Evolutionary conservation across 2,329 filamentous ascomycete species (phyloP), one percentile per base, ranked within the genome.

Genomic region (Trichoderma sp.): DNA sequence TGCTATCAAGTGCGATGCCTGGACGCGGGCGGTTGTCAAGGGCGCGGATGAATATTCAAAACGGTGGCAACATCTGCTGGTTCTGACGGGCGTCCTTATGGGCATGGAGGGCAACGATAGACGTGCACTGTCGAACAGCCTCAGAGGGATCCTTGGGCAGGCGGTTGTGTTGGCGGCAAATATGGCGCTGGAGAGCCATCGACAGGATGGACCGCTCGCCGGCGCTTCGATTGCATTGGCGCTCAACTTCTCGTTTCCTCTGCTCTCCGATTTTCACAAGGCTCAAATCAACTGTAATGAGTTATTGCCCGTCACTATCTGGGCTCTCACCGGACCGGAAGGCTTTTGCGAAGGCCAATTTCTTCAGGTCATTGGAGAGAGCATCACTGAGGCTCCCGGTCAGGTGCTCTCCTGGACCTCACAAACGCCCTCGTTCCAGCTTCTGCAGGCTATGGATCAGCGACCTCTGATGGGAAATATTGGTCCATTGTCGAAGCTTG

Each of bases 61-160:
- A 31, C 87, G 94, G 80, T 98, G 95, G 95, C 92, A 95, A 83
- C 95, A 98, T 83, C 84, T 95, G 35, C 86, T 98, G n/a, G 89
- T 95, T 6, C 89, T 98, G 9, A 92, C 92, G 0, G 95, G 95
- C 3, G 86, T 97, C 27, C 84, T 98, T 75, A 89, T 96, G 81
- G 95, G 94, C 9, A 92, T 95, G 81, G 93, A 93, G 78, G 87
- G 89, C 18, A 88, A 90, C 76, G 89, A 92, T 56, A 85, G 91
- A 63, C 88, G 89, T 75, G 89, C 90, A n/a, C 83, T 95, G n/a
- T 90, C 92, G 6, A 84, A 87, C 38, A 84, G 88, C 68, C 87
- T 96, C 82, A 88, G 92, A 63, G 89, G 86, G 41, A 94, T 90
- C 59, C 86, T 97, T 0, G 93, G 96, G 81, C 87, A 88, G 21